Conservation (phyloP, 192 early-diverging fungal species). For the Mortierella hygrophila region DNA sequence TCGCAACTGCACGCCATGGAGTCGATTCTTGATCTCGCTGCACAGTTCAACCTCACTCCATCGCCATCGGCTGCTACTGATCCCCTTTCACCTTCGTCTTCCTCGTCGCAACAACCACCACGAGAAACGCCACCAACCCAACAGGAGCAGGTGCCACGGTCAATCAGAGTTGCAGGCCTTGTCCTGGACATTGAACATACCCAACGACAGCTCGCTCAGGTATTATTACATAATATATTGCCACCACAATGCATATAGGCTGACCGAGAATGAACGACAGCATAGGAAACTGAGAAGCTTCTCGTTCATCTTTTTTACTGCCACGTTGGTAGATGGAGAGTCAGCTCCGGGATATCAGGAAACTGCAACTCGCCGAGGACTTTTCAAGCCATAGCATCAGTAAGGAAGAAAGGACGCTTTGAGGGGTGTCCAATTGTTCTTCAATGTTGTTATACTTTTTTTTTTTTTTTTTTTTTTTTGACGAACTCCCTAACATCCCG, state of each 20-base stretch:
- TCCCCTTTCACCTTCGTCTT: background rate
- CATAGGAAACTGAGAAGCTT: background rate
- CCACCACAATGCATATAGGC: too few species aligned
- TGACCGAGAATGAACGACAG: background rate
- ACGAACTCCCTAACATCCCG: background rate
- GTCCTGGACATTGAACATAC: constrained; percentile 6
- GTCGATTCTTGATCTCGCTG: constrained; percentile 20
- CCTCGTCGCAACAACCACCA: background rate
- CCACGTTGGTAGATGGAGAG: background rate
- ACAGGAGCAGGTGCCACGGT: background rate
- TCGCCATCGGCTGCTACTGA: background rate
- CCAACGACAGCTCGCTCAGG: constrained; percentile 8
- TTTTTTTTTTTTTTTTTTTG: background rate
- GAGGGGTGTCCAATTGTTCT: background rate
- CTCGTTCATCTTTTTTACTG: background rate
- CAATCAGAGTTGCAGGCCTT: background rate
- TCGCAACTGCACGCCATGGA: constrained; percentile 17
- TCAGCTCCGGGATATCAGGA: constrained; percentile 10
- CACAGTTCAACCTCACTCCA: constrained; percentile 12
- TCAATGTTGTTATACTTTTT: background rate
- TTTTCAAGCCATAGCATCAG: background rate
- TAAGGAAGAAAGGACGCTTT: background rate
- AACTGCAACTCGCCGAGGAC: constrained; percentile 1
- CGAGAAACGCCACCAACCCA: background rate
- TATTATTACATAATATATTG: background rate